Percentiles rank a stretch among this genome's conserved stretches.
Conservation (phyloP, 305 asterid genomes). For the Fraxinus nigra region DNA sequence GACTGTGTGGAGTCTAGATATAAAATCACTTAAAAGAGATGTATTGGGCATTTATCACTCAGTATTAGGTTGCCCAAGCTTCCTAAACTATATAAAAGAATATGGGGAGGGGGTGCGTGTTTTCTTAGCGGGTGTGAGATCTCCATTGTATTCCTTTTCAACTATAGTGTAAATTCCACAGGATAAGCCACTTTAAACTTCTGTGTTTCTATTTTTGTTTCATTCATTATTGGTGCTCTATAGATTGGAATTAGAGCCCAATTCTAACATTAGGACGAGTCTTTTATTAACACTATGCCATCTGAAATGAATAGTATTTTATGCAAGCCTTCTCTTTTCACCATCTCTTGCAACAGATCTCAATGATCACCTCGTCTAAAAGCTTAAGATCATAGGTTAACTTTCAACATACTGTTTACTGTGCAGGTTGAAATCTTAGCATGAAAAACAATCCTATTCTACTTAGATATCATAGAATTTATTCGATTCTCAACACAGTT, state of each 20-base stretch:
- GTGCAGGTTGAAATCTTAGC: not conserved
- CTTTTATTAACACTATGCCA: not conserved
- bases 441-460: not conserved
- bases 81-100: not conserved
- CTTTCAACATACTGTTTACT: not conserved
- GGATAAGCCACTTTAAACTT: not conserved
- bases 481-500: not conserved
- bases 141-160: not conserved
- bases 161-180: not conserved
- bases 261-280: not conserved
- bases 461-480: not conserved
- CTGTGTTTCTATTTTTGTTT: not conserved
- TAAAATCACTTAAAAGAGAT: not conserved
- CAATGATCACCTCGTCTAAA: not conserved
- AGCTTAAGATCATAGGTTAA: not conserved
- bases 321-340: not conserved
- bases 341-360: not conserved
- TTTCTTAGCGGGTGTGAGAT: not conserved
- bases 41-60: not conserved
- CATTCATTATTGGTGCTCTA: not conserved
- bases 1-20: not conserved
- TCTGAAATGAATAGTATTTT: not conserved
- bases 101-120: not conserved
- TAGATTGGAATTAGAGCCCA: not conserved
- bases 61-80: not conserved